Evolutionary conservation across 768 basidiomycete species (phyloP).

Genomic region (Pleurotus djamor): DNA sequence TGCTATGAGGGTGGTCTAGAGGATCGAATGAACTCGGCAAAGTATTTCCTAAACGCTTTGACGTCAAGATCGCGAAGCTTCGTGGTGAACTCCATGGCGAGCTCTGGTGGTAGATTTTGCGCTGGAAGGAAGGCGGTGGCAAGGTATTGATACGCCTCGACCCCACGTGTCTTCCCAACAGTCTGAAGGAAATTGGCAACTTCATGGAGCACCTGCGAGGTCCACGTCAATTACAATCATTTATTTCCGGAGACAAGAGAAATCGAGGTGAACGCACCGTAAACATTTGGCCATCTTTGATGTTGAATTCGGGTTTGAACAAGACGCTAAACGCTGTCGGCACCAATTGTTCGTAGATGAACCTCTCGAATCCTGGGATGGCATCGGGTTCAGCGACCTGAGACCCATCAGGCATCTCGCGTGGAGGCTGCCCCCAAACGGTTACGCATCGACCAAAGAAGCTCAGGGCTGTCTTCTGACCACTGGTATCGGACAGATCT

Average conservation of each 20-base stretch:
- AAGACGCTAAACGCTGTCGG: constrained; percentile 83
- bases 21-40: constrained; percentile 78
- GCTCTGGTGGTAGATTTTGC: constrained; percentile 81
- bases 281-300: constrained; percentile 85
- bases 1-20: constrained; percentile 62
- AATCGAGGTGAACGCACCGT: constrained; percentile 52
- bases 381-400: constrained; percentile 27
- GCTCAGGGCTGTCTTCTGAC: constrained; percentile 77
- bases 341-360: constrained; percentile 85
- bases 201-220: constrained; percentile 80
- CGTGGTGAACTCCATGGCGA: constrained; percentile 72
- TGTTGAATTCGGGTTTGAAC: constrained; percentile 76
- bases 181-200: constrained; percentile 83
- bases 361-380: constrained; percentile 89
- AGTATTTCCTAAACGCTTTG: constrained; percentile 83
- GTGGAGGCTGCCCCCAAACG: constrained; percentile 60
- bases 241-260: not conserved
- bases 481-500: constrained; percentile 71
- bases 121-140: constrained; percentile 80
- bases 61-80: constrained; percentile 74
- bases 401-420: constrained; percentile 10
- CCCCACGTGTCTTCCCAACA: constrained; percentile 71
- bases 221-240: not conserved
- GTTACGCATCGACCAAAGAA: constrained; percentile 72
- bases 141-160: constrained; percentile 84